Evolutionary conservation across 2,329 filamentous ascomycete genomes (phyloP), one percentile per base, ranked within the genome.

Genomic region (Paraconiothyrium brasiliense): DNA sequence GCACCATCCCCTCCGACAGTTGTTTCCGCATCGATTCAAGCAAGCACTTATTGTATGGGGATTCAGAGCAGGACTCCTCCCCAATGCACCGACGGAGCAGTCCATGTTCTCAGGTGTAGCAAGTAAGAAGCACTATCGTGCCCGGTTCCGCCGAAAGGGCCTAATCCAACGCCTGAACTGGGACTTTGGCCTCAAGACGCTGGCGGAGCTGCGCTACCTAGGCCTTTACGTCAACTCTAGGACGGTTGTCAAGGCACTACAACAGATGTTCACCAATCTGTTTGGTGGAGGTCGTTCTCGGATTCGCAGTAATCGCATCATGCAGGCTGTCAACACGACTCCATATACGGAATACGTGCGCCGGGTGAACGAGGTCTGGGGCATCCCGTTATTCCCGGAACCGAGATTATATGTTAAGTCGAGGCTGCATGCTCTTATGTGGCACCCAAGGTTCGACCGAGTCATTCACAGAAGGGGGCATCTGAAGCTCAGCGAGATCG

Each of bases 21-120:
- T 79, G 1, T 75, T 78, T 34, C 62, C 65, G 0, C 59, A 62
- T 1, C 58, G 63, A 0, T 69, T 76, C 32, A 66, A 72, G 20
- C 72, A 75, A 57, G 76, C 58, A 3, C 63, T 79, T 37, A 64
- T 79, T 34, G 61, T 71, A 2, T 79, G 77, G 77, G 76, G 76
- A 8, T 74, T 79, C 54, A 67, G 67, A 27, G 67, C 71, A 16
- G 72, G 69, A 5, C 60, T 76, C 27, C 65, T 75, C 2, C 62
- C 66, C 30, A 70, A 71, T 20, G 67, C 70, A 2, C 57, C 62
- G 2, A 55, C 66, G 1, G 75, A 77, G 50, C 72, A 75, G 50
- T 71, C 64, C 9, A 54, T 73, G 46, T 41, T 76, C 22, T 54
- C 59, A 20, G 44, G 55, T 1, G 46, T 41, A 20, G 56, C 70